These are phyloP conservation scores for Conticribra weissflogii DNA, from an alignment of 108 stramenopile species.

Conservation along the genomic window DNA sequence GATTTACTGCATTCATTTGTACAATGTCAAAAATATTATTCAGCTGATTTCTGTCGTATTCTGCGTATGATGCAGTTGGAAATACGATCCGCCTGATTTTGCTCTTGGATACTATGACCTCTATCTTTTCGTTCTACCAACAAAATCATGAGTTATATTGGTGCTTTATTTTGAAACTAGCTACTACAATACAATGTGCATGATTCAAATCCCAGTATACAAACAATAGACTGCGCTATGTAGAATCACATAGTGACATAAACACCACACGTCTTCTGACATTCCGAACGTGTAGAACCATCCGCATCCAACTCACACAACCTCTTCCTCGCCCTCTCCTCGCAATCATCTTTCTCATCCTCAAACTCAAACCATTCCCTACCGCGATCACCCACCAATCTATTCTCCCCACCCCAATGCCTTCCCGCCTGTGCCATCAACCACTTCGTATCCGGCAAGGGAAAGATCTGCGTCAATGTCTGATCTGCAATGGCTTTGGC, in stretches of 20 bases:
- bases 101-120: no score
- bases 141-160: no score
- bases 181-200: not conserved
- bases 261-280: slow-evolving; percentile 38
- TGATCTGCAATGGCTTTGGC: slow-evolving; percentile 34
- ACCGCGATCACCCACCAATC: slow-evolving; percentile 51
- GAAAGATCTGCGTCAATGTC: slow-evolving; percentile 50
- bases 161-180: not conserved
- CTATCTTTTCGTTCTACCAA: no score
- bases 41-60: no score
- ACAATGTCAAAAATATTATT: no score
- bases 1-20: no score
- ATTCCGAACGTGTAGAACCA: slow-evolving; percentile 27
- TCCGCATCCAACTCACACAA: slow-evolving; percentile 35
- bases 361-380: slow-evolving; percentile 36
- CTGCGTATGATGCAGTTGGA: no score
- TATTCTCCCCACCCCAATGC: slow-evolving; percentile 39
- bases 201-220: not conserved
- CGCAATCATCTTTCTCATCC: slow-evolving; percentile 28
- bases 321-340: slow-evolving; percentile 28
- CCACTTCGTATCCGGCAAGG: slow-evolving; percentile 40
- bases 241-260: slow-evolving; percentile 13
- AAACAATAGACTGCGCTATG: not conserved
- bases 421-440: slow-evolving; percentile 41
- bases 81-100: no score